Evolutionary conservation across 768 basidiomycete genomes (phyloP), one percentile per base, ranked within the genome.

Genomic region (Floccularia luteovirens): DNA sequence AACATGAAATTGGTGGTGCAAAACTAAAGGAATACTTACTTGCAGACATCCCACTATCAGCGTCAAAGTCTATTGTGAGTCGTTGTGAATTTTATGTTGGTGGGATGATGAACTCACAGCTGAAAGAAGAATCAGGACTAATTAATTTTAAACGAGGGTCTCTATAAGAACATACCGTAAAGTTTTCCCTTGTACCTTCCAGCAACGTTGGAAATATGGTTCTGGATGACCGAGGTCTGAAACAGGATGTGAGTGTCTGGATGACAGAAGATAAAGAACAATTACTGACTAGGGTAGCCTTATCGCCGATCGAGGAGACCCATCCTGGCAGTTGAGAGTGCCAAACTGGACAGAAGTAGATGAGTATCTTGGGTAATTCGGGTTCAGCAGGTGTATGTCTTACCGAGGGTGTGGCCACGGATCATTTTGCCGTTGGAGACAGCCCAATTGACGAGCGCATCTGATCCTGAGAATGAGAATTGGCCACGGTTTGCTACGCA

Each of bases 141-240:
- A n/a, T n/a, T n/a, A n/a, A n/a, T n/a, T n/a, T n/a, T n/a, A n/a
- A n/a, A n/a, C n/a, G n/a, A n/a, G n/a, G n/a, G n/a, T n/a, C n/a
- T n/a, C n/a, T n/a, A n/a, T n/a, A n/a, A n/a, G 3, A 25, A 45
- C 56, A 38, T 39, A 57, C 62, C 60, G 32, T 68, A 71, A 16
- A 72, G 52, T 38, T 71, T 66, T 16, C 72, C 71, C 41, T 59
- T 64, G 51, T 68, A 74, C 19, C 63, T 63, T 3, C 64, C 69
- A 28, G 67, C 67, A 32, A 72, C 55, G 38, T 58, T 66, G 10
- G 60, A 53, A 41, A 73, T 70, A 48, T 74, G 72, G 43, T 64
- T 68, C 48, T 72, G 58, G 43, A 72, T 62, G 43, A 70, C 67
- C 1, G 58, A 60, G 13, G 62, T 67, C 66, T 66, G 25, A n/a